Evolutionary conservation across 352 stramenopile genomes (phyloP), one percentile per base, ranked within the genome.

Genomic region (Globisporangium rhizosaccharum): DNA sequence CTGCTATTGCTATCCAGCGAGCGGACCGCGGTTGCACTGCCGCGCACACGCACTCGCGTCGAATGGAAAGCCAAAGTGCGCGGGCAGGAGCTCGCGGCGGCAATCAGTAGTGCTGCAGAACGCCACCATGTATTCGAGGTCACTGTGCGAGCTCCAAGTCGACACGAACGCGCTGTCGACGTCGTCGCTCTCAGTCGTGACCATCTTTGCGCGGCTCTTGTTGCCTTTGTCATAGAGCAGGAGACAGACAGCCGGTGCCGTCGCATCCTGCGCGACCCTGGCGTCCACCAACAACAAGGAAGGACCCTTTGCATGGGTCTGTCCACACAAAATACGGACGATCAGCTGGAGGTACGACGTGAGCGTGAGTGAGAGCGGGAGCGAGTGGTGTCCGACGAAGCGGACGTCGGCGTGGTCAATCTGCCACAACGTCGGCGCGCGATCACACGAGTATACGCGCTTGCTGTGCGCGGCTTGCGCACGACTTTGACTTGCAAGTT

Each of bases 311-410:
- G 42, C 28, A 18, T 20, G 23, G 54, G 12, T 44, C 12, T 39
- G 48, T 11, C 36, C 10, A 51, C 30, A 15, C 0, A 23, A 41
- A n/a, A 1, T 7, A 63, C 84, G 50, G 59, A 91, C 84, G 53
- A 90, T 90, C 63, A 92, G 84, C 54, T 94, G 84, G 20, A 72
- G 79, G 59, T 94, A 94, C 1, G 79, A 73, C 2, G 76, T 69
- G 4, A 92, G 58, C 0, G 76, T 69, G 4, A 92, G 58, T 0
- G 82, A 88, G 28, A 90, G 51, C 28, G 84, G 82, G 0, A 92
- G 63, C 7, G 82, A 87, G 59, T 87, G 67, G 37, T 94, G 84
- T 7, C 90, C 74, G 18, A 94, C 77, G 50, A 85, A 86, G 39
- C 82, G 80, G 14, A 93, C 84, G 54, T 93, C 82, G 2, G 79